Evolutionary conservation across 192 early-diverging fungal genomes (phyloP).

Genomic region (Dissophora globulifera): DNA sequence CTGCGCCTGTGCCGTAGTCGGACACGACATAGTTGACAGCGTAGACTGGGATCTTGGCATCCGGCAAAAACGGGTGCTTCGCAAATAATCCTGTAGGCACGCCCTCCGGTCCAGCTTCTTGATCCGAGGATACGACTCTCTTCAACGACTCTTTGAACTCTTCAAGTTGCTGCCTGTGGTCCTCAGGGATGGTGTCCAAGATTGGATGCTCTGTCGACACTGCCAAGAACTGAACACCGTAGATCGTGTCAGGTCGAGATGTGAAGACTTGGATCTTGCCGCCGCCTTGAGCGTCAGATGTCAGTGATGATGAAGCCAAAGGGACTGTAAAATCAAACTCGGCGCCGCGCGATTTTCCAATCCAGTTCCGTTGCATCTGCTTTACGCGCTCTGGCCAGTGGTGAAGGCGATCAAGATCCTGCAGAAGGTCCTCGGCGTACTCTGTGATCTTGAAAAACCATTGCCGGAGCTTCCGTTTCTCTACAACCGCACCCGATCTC

Average conservation of each 20-base stretch:
- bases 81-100: slow-evolving; percentile 73
- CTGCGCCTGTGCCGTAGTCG: slow-evolving; percentile 83
- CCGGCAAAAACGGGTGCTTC: slow-evolving; percentile 67
- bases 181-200: slow-evolving; percentile 27
- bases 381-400: slow-evolving; percentile 94
- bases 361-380: slow-evolving; percentile 93
- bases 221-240: slow-evolving; percentile 78
- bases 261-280: slow-evolving; percentile 75
- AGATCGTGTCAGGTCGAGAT: slow-evolving; percentile 80
- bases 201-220: slow-evolving; percentile 75
- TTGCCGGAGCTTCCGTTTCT: slow-evolving; percentile 84
- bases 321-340: slow-evolving; percentile 69
- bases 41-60: slow-evolving; percentile 70
- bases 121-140: slow-evolving; percentile 1
- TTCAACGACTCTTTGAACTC: slow-evolving; percentile 33
- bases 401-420: slow-evolving; percentile 76
- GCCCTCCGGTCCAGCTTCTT: slow-evolving; percentile 52
- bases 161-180: slow-evolving; percentile 13
- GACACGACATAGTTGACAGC: slow-evolving; percentile 79
- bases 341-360: slow-evolving; percentile 86
- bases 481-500: slow-evolving; percentile 92
- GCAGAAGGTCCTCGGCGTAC: slow-evolving; percentile 83
- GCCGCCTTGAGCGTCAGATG: background rate
- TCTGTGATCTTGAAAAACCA: slow-evolving; percentile 94
- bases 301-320: background rate